Percentiles rank a stretch among this genome's conserved stretches.
Conservation (phyloP, 495 filamentous ascomycete species). For the Lentithecium fluviatile region DNA sequence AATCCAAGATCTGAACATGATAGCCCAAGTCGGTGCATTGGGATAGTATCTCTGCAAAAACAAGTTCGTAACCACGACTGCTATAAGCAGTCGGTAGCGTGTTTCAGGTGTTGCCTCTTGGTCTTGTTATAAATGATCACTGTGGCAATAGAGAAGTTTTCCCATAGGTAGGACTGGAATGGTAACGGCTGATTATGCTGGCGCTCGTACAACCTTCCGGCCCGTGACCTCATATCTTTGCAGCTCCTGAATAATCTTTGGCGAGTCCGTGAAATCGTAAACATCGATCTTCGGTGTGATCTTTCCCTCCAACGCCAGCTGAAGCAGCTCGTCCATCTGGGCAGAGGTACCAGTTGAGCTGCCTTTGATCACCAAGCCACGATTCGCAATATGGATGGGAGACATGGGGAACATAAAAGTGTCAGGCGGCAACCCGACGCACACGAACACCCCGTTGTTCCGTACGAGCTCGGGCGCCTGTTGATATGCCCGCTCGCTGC, state of each 20-base stretch:
- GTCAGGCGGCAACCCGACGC: slow-evolving; percentile 28
- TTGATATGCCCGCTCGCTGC: slow-evolving; percentile 24
- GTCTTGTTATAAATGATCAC: not conserved
- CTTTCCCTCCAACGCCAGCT: slow-evolving; percentile 23
- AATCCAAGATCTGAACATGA: not conserved
- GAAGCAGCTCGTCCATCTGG: slow-evolving; percentile 32
- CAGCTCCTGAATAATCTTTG: slow-evolving; percentile 28
- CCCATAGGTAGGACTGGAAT: too few relatives aligned
- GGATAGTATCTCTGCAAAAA: too few relatives aligned
- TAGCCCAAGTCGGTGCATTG: not conserved
- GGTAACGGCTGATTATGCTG: slow-evolving; percentile 9
- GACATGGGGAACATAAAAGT: slow-evolving; percentile 32
- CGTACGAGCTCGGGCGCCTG: slow-evolving; percentile 18
- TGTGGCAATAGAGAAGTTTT: not conserved
- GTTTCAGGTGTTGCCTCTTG: too few relatives aligned
- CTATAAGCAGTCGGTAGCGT: too few relatives aligned
- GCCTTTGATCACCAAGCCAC: slow-evolving; percentile 31
- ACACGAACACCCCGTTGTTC: slow-evolving; percentile 31
- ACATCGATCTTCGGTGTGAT: slow-evolving; percentile 34
- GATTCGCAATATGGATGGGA: slow-evolving; percentile 29
- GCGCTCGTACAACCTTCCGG: slow-evolving; percentile 26
- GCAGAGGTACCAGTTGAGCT: slow-evolving; percentile 22
- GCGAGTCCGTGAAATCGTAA: slow-evolving; percentile 25
- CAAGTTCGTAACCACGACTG: too few relatives aligned
- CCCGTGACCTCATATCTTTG: slow-evolving; percentile 31